Percentiles rank a stretch among this genome's conserved stretches.
These are phyloP conservation scores for Obba rivulosa DNA, from an alignment of 768 basidiomycete genomes.

Conservation along the genomic window DNA sequence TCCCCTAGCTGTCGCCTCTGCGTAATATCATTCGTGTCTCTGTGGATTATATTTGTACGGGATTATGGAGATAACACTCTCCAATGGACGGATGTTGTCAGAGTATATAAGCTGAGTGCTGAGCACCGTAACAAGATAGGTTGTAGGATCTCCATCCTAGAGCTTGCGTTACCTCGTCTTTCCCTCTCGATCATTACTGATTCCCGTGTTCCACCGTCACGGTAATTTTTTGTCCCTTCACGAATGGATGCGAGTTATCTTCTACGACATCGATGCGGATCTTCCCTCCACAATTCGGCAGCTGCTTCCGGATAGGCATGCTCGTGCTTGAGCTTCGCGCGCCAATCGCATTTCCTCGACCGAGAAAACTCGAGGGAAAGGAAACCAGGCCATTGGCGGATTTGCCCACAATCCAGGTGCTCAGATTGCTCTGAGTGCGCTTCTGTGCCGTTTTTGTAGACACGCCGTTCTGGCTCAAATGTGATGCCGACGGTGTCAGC, in stretches of 20 bases:
- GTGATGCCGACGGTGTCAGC: not conserved
- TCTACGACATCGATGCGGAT: constrained; percentile 8
- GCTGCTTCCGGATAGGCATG: not conserved
- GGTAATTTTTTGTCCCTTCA: constrained; percentile 14
- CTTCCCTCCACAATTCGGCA: constrained; percentile 10
- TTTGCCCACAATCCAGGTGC: constrained; percentile 8
- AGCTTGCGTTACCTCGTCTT: not conserved
- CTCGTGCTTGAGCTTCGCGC: not conserved
- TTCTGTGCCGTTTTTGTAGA: constrained; percentile 6
- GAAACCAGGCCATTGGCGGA: not conserved
- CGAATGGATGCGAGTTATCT: constrained; percentile 13
- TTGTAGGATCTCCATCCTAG: too few relatives aligned
- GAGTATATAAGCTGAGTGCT: too few relatives aligned
- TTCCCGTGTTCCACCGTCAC: constrained; percentile 11
- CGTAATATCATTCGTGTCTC: not conserved
- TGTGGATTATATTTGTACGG: too few relatives aligned
- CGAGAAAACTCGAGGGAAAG: not conserved
- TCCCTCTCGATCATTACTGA: not conserved
- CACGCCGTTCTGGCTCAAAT: not conserved
- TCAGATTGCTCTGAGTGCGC: constrained; percentile 9
- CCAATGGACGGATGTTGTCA: too few relatives aligned
- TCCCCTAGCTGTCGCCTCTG: constrained; percentile 34
- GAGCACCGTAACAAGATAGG: too few relatives aligned
- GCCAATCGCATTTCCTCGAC: too few relatives aligned
- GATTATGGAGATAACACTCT: not conserved